Conservation (phyloP, 2,329 filamentous ascomycete species). For the Fusarium newnesense region DNA sequence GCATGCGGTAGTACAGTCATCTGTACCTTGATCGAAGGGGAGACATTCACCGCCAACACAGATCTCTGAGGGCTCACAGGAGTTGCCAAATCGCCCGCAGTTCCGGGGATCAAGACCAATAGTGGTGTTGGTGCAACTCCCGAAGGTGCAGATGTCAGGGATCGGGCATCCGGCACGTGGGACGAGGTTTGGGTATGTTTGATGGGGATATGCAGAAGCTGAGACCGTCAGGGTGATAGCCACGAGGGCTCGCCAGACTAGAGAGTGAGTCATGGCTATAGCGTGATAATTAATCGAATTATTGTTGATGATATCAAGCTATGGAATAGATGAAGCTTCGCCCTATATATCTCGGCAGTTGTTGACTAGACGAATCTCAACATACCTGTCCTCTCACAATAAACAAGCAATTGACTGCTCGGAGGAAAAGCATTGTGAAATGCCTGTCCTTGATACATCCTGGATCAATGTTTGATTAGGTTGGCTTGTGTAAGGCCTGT, state of each 20-base stretch:
- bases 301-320: not conserved
- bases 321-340: not conserved
- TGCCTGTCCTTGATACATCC: not conserved
- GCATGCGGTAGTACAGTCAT: not conserved
- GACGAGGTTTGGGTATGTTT: not conserved
- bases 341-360: not conserved
- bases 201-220: conserved; percentile 2
- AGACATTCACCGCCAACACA: conserved; percentile 23
- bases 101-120: conserved; percentile 27
- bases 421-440: not conserved
- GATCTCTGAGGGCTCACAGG: conserved; percentile 20
- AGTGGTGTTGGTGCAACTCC: conserved; percentile 25
- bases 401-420: not conserved
- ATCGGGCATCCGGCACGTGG: conserved; percentile 18
- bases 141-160: conserved; percentile 19
- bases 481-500: not conserved
- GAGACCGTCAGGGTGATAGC: not conserved
- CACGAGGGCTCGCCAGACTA: conserved; percentile 16
- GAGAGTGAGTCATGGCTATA: conserved; percentile 10
- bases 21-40: conserved; percentile 7
- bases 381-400: not conserved
- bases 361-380: not conserved
- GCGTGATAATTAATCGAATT: not conserved
- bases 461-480: not conserved
- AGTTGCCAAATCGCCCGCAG: conserved; percentile 17